Evolutionary conservation across 176 grass and related monocot species (phyloP), one percentile per base, ranked within the genome.

Genomic region (Eragrostis curvula): DNA sequence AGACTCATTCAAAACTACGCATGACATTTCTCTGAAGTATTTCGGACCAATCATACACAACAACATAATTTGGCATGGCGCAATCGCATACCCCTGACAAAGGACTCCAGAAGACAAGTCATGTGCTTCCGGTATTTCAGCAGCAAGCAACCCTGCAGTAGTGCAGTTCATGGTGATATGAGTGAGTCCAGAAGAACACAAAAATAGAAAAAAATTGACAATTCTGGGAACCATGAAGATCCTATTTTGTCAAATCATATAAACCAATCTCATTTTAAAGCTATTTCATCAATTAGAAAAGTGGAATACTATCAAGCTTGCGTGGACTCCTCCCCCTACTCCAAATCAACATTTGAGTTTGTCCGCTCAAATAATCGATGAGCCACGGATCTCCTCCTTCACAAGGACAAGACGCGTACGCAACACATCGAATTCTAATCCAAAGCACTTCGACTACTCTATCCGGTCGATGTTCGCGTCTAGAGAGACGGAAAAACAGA

Each of bases 71-170:
- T 24, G 3, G 7, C 17, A 18, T 48, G 10, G 18, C 76, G 20
- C 15, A 42, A 81, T 49, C 50, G 85, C 88, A 75, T 96, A 96
- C 91, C 96, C 96, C 83, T 94, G 96, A 87, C 91, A 99, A 21
- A 99, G 85, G 20, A 96, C 73, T 40, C 93, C 96, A 0, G 85
- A 82, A 0, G 91, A 95, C 67, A 99, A 85, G 73, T 96, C 96
- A 18, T 85, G 70, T 55, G 87, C 74, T 32, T 93, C 93, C 32
- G 91, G 84, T 70, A 99, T 77, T 83, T 99, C 93, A 53, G 77
- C 42, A 15, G 76, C 87, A 80, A 96, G 42, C 82, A 96, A 75
- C 14, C 93, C 96, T 99, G 88, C 15, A 51, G 39, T 86, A 65
- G 16, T 36, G 28, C 7, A 36, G 1, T 32, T 77, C 68, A 92